Evolutionary conservation across 768 basidiomycete species (phyloP).

Genomic region (Termitomyces sp.): DNA sequence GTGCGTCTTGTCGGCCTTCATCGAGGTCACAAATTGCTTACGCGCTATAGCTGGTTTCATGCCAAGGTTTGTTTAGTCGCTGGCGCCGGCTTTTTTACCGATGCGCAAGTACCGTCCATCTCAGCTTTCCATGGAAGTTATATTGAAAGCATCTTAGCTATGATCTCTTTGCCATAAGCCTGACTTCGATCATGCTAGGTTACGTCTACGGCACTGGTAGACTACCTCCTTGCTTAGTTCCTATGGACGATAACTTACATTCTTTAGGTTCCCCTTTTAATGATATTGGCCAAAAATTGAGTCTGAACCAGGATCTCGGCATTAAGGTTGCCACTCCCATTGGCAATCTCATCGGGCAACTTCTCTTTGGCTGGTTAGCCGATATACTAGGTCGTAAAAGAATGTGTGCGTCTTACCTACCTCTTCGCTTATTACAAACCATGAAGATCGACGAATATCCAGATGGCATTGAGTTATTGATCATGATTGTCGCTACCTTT

Average conservation of each 20-base stretch:
- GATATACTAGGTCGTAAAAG: conserved; percentile 71
- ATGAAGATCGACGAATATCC: neutral
- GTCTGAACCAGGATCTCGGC: conserved; percentile 64
- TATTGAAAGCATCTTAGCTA: conserved; percentile 34
- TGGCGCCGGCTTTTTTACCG: conserved; percentile 90
- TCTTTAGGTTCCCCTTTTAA: conserved; percentile 9
- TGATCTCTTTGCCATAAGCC: conserved; percentile 88
- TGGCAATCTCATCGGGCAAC: conserved; percentile 69
- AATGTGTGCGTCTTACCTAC: conserved; percentile 54
- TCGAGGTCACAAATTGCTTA: neutral
- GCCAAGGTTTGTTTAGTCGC: conserved; percentile 66
- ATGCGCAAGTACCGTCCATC: conserved; percentile 41
- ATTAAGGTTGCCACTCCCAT: conserved; percentile 77
- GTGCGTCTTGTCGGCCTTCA: conserved; percentile 25
- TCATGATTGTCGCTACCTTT: conserved; percentile 77
- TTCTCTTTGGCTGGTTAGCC: conserved; percentile 78
- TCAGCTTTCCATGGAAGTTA: neutral
- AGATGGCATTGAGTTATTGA: conserved; percentile 73
- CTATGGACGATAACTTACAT: neutral
- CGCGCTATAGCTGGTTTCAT: conserved; percentile 66
- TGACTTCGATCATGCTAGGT: conserved; percentile 79
- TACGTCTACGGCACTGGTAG: conserved; percentile 17
- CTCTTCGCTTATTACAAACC: neutral
- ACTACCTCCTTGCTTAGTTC: neutral
- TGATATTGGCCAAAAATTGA: conserved; percentile 29